Conservation (phyloP, 83 land plant species). For the Thuja plicata region DNA sequence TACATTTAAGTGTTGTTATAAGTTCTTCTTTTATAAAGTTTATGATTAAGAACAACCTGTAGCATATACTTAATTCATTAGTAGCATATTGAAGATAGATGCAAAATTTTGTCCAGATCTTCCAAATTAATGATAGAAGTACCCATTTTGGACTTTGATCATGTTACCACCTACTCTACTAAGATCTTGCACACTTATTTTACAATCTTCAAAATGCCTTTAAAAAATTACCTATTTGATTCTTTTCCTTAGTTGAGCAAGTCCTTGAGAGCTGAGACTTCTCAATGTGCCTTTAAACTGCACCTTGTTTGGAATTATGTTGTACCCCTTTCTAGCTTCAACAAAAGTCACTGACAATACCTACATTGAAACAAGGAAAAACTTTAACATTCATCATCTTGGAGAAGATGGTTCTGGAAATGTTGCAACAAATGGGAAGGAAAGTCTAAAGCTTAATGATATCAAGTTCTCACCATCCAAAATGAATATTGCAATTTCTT, state of each 20-base stretch:
- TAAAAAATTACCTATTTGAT: constrained; percentile 35
- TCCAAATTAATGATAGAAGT: not conserved
- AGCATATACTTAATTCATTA: too few relatives aligned
- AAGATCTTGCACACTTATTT: not conserved
- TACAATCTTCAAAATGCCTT: not conserved
- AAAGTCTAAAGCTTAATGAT: not conserved
- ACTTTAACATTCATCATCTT: not conserved
- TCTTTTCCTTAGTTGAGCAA: constrained; percentile 36
- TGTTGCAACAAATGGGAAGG: not conserved
- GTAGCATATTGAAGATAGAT: too few relatives aligned
- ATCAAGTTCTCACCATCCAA: too few relatives aligned
- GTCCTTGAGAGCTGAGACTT: constrained; percentile 29
- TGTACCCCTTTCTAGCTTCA: constrained; percentile 9
- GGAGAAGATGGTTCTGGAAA: not conserved
- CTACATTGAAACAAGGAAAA: constrained; percentile 16
- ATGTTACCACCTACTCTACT: not conserved
- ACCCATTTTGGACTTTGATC: not conserved
- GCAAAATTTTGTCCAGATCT: not conserved
- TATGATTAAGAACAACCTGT: too few relatives aligned
- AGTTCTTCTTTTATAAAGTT: too few relatives aligned
- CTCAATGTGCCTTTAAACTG: constrained; percentile 46
- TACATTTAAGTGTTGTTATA: too few relatives aligned
- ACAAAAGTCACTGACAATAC: constrained; percentile 26
- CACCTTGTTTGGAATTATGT: constrained; percentile 37
- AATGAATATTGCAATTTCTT: too few relatives aligned